These are phyloP conservation scores for Botryosphaeria dothidea DNA, from an alignment of 2,329 filamentous ascomycete species.

Conservation along the genomic window DNA sequence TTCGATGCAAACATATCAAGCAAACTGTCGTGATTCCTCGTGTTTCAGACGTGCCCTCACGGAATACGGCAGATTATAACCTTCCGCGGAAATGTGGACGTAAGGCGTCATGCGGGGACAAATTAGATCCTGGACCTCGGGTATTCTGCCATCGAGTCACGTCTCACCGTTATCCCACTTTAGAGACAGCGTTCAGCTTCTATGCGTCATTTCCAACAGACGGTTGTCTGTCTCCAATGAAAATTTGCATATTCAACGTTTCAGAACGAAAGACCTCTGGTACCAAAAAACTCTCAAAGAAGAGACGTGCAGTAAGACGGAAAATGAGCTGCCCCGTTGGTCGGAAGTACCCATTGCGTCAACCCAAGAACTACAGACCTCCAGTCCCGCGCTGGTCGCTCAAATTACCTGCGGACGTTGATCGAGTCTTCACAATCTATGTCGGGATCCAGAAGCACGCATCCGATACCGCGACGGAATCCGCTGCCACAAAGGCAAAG, in stretches of 20 bases:
- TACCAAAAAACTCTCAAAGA: neutral
- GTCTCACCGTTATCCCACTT: neutral
- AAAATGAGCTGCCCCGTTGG: slow-evolving; percentile 2
- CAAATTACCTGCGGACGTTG: slow-evolving; percentile 26
- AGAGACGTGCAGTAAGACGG: neutral
- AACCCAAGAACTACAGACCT: slow-evolving; percentile 33
- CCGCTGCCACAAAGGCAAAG: slow-evolving; percentile 20
- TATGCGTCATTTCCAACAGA: too few species aligned
- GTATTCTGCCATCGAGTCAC: neutral
- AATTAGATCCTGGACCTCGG: neutral
- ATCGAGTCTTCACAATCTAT: slow-evolving; percentile 33
- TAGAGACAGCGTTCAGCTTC: neutral
- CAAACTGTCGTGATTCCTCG: too few species aligned
- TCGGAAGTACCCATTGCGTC: slow-evolving; percentile 33
- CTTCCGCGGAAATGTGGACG: too few species aligned
- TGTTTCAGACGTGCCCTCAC: too few species aligned
- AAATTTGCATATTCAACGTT: too few species aligned
- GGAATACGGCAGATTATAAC: too few species aligned
- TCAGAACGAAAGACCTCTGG: too few species aligned
- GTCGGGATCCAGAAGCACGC: slow-evolving; percentile 34
- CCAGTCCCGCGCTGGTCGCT: slow-evolving; percentile 37
- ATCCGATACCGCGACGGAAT: slow-evolving; percentile 5
- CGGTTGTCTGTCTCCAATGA: too few species aligned
- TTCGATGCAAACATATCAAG: too few species aligned
- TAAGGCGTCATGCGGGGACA: neutral